These are phyloP conservation scores for Coemansia sp. DNA, from an alignment of 192 early-diverging fungal genomes.

Conservation along the genomic window DNA sequence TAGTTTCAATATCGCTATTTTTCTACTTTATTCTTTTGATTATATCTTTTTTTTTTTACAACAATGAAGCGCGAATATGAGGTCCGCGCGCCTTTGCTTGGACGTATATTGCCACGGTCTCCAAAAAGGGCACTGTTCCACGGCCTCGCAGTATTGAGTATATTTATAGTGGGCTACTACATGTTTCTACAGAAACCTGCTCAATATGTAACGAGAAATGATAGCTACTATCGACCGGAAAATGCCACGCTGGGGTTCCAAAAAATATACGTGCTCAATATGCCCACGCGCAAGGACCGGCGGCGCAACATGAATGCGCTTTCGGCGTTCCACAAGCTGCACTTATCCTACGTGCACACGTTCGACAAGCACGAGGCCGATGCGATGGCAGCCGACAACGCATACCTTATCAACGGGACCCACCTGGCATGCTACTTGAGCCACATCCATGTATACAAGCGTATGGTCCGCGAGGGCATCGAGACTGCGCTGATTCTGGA, in stretches of 20 bases:
- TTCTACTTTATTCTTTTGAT: not conserved
- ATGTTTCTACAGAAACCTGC: not conserved
- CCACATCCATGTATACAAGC: constrained; percentile 21
- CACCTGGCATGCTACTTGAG: constrained; percentile 48
- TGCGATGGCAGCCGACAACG: not conserved
- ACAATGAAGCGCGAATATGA: not conserved
- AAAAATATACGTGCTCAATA: constrained; percentile 42
- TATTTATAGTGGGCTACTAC: not conserved
- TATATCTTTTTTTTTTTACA: not conserved
- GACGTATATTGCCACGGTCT: not conserved
- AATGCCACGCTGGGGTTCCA: constrained; percentile 42
- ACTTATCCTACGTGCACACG: constrained; percentile 18
- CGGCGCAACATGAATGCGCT: constrained; percentile 33
- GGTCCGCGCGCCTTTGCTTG: not conserved
- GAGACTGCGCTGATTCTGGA: constrained; percentile 36
- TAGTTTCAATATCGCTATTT: no score
- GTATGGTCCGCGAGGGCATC: constrained; percentile 19
- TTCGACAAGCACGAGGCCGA: constrained; percentile 10
- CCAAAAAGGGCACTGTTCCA: not conserved
- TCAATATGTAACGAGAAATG: no score
- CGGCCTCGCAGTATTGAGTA: not conserved
- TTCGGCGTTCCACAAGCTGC: constrained; percentile 20
- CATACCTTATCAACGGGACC: constrained; percentile 23
- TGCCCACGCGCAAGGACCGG: constrained; percentile 23
- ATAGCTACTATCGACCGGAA: constrained; percentile 3